Conservation (phyloP, 305 asterid species). For the Coffea humblotiana region DNA sequence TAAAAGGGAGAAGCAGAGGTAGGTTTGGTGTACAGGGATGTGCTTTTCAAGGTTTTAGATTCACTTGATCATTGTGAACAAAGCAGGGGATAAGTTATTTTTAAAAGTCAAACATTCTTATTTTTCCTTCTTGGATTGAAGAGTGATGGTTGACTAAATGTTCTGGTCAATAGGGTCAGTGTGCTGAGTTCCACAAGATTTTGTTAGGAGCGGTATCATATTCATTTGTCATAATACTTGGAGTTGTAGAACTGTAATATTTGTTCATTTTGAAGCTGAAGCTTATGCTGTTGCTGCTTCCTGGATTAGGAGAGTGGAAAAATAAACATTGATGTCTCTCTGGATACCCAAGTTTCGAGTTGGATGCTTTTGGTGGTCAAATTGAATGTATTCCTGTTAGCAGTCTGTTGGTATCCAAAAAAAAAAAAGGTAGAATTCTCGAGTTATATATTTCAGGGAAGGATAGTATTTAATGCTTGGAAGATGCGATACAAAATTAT, state of each 20-base stretch:
- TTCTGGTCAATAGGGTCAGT: neutral
- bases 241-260: neutral
- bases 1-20: constrained; percentile 30
- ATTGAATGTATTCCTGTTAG: constrained; percentile 9
- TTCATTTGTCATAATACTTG: neutral
- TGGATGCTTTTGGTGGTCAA: neutral
- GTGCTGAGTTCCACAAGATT: constrained; percentile 16
- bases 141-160: constrained; percentile 4
- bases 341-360: neutral
- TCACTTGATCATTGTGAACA: constrained; percentile 21
- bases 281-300: neutral
- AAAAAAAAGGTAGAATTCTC: neutral
- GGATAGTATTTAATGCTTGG: neutral
- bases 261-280: neutral
- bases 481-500: neutral
- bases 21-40: constrained; percentile 46
- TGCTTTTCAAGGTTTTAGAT: constrained; percentile 25
- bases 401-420: neutral
- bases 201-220: constrained; percentile 16
- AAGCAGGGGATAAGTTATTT: constrained; percentile 18
- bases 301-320: neutral
- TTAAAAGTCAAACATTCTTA: constrained; percentile 19
- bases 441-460: neutral
- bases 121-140: constrained; percentile 22
- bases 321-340: neutral